phyloP scores from a whole-genome alignment of 192 early-diverging fungal genomes.

The Phycomyces nitens region DNA sequence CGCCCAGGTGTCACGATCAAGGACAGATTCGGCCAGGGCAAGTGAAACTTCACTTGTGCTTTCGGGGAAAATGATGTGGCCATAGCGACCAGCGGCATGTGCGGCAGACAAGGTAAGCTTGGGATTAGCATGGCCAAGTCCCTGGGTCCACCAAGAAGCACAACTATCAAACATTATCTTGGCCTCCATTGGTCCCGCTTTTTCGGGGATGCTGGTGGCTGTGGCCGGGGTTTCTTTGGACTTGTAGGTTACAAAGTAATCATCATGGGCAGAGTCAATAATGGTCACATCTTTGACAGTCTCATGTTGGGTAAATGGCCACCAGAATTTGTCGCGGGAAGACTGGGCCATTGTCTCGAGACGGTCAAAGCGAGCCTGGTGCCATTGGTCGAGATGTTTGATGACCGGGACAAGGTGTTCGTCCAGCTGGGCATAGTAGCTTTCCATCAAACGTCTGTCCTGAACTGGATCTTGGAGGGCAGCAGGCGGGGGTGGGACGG shows the following conservation, averaged over 20 bases:
- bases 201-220: neutral
- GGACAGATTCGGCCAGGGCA: constrained; percentile 52
- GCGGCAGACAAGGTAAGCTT: constrained; percentile 56
- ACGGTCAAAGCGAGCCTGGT: constrained; percentile 51
- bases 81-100: constrained; percentile 69
- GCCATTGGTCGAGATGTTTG: constrained; percentile 39
- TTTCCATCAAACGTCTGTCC: constrained; percentile 52
- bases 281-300: constrained; percentile 55
- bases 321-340: constrained; percentile 61
- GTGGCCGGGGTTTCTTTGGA: constrained; percentile 20
- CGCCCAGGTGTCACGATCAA: constrained; percentile 61
- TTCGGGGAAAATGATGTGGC: constrained; percentile 80
- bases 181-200: neutral
- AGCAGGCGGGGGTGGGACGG: constrained; percentile 47
- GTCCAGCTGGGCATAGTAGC: constrained; percentile 56
- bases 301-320: constrained; percentile 80
- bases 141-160: constrained; percentile 83
- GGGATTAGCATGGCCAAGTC: constrained; percentile 66
- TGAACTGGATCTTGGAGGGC: constrained; percentile 32
- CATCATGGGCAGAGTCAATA: constrained; percentile 71
- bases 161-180: constrained; percentile 63
- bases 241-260: constrained; percentile 56
- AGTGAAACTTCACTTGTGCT: constrained; percentile 64
- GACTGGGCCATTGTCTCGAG: constrained; percentile 51
- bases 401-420: constrained; percentile 43